Evolutionary conservation across 805 yeast species (phyloP).

Genomic region (Zygotorulaspora danielsina): DNA sequence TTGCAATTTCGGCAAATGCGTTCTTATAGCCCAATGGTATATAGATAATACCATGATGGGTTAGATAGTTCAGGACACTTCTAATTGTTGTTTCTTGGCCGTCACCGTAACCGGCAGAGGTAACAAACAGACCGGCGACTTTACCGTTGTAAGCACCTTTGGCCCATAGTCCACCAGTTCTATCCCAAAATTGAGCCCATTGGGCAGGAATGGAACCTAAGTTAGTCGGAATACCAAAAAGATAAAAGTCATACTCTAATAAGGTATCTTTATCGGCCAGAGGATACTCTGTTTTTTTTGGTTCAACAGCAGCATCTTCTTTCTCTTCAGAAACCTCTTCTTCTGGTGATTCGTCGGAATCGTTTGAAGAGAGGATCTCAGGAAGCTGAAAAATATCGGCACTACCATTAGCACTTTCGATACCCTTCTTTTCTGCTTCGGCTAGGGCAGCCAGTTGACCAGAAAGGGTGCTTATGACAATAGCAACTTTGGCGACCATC

Average conservation of each 20-base stretch:
- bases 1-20: constrained; percentile 51
- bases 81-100: constrained; percentile 74
- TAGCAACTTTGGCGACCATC: constrained; percentile 39
- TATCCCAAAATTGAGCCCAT: constrained; percentile 70
- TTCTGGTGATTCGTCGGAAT: background rate
- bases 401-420: constrained; percentile 59
- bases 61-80: constrained; percentile 53
- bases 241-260: constrained; percentile 61
- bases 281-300: constrained; percentile 52
- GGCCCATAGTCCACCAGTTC: constrained; percentile 75
- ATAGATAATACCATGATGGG: constrained; percentile 73
- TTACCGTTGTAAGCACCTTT: constrained; percentile 65
- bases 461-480: constrained; percentile 68
- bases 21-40: constrained; percentile 72
- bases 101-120: constrained; percentile 71
- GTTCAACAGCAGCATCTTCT: constrained; percentile 56
- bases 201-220: constrained; percentile 74
- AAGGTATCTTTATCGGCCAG: constrained; percentile 54
- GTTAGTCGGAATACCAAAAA: constrained; percentile 79
- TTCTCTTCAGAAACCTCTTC: constrained; percentile 42
- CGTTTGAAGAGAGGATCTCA: constrained; percentile 50
- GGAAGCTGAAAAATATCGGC: constrained; percentile 73
- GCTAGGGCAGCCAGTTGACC: constrained; percentile 73
- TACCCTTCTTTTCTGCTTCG: constrained; percentile 60
- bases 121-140: constrained; percentile 65